Evolutionary conservation across 192 early-diverging fungal species (phyloP).

Genomic region (Gigaspora rosea): DNA sequence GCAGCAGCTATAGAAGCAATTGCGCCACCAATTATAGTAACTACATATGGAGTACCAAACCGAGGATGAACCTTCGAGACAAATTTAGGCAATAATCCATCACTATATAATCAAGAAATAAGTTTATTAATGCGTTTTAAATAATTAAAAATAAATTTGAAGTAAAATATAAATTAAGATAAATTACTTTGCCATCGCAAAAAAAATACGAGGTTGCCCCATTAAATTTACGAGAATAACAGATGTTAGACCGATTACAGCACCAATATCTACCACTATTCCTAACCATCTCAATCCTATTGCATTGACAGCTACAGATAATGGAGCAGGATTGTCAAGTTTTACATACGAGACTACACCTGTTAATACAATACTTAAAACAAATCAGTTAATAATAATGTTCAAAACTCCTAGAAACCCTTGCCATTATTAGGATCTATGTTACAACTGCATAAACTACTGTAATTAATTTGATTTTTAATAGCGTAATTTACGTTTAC

Average conservation of each 20-base stretch:
- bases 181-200: conserved; percentile 70
- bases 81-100: conserved; percentile 70
- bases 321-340: conserved; percentile 55
- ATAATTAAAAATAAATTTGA: too few species aligned
- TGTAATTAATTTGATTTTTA: too few species aligned
- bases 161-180: neutral
- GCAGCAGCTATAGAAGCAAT: conserved; percentile 69
- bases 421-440: neutral
- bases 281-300: conserved; percentile 67
- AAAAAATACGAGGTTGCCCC: conserved; percentile 86
- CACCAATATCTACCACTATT: conserved; percentile 76
- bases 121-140: neutral
- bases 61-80: conserved; percentile 72
- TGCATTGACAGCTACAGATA: conserved; percentile 48
- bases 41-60: conserved; percentile 75
- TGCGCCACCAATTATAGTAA: conserved; percentile 66
- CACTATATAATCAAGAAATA: conserved; percentile 34
- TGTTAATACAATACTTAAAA: conserved; percentile 60
- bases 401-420: neutral
- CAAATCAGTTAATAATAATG: neutral
- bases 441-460: neutral
- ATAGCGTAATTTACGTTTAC: too few species aligned
- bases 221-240: conserved; percentile 77
- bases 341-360: conserved; percentile 68
- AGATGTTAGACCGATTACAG: conserved; percentile 73